Evolutionary conservation across 2,329 filamentous ascomycete species (phyloP).

Genomic region (Helminthosporium solani): DNA sequence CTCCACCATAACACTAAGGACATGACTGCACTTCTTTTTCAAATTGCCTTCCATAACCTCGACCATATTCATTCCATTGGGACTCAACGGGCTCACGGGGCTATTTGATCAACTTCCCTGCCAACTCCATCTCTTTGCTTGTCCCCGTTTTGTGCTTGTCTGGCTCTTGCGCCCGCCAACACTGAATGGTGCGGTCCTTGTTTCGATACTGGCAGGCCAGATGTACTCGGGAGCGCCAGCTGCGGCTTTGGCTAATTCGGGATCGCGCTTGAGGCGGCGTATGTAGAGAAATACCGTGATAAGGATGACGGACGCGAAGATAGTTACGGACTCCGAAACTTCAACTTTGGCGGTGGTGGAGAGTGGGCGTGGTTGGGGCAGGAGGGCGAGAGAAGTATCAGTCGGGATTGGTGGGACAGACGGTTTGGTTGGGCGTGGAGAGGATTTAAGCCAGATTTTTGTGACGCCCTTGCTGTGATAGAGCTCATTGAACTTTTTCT

Average conservation of each 20-base stretch:
- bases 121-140: conserved; percentile 4
- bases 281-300: conserved; percentile 24
- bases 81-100: conserved; percentile 15
- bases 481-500: background rate
- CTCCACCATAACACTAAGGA: conserved; percentile 23
- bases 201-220: conserved; percentile 9
- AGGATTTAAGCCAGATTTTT: background rate
- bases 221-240: conserved; percentile 16
- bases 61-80: conserved; percentile 2
- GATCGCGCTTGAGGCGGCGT: conserved; percentile 24
- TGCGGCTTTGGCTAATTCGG: conserved; percentile 18
- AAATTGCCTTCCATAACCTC: conserved; percentile 11
- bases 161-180: conserved; percentile 4
- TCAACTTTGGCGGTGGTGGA: conserved; percentile 27
- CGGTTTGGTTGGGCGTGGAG: background rate
- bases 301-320: conserved; percentile 16
- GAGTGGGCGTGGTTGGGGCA: conserved; percentile 11
- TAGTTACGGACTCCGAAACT: conserved; percentile 17
- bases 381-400: conserved; percentile 12
- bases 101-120: background rate
- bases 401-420: conserved; percentile 9
- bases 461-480: background rate
- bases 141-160: background rate
- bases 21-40: conserved; percentile 22
- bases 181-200: conserved; percentile 2